Evolutionary conservation across 352 stramenopile genomes (phyloP).

Genomic region (Phytophthora meadii): DNA sequence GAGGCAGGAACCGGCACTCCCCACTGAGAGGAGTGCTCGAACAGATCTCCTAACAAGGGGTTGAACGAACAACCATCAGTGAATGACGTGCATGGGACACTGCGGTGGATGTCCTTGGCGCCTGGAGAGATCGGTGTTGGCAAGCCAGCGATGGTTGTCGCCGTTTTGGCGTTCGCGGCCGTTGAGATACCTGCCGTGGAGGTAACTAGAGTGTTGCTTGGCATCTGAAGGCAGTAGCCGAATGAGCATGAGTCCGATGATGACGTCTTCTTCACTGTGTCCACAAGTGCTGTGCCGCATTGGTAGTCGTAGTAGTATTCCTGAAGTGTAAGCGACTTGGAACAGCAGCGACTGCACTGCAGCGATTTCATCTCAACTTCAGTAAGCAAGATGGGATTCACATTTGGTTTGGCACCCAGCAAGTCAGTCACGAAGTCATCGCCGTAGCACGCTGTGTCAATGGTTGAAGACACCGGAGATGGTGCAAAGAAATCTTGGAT

Average conservation of each 20-base stretch:
- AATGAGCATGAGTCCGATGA: slow-evolving; percentile 23
- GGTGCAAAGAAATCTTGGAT: slow-evolving; percentile 24
- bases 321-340: slow-evolving; percentile 19
- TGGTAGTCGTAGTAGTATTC: slow-evolving; percentile 36
- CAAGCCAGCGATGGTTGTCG: slow-evolving; percentile 13
- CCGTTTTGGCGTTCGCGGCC: not conserved
- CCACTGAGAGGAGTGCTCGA: slow-evolving; percentile 12
- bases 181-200: slow-evolving; percentile 7
- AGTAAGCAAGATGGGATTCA: not conserved
- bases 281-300: slow-evolving; percentile 4
- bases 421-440: slow-evolving; percentile 11
- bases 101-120: slow-evolving; percentile 18
- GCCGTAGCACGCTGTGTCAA: slow-evolving; percentile 16
- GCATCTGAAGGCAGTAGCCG: slow-evolving; percentile 21
- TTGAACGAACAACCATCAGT: slow-evolving; percentile 15
- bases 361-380: slow-evolving; percentile 6
- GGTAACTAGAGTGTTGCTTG: slow-evolving; percentile 3
- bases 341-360: slow-evolving; percentile 31
- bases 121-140: slow-evolving; percentile 4
- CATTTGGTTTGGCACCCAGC: slow-evolving; percentile 1
- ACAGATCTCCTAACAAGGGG: slow-evolving; percentile 13
- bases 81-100: slow-evolving; percentile 24
- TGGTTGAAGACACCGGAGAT: not conserved
- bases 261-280: slow-evolving; percentile 11
- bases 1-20: not conserved